phyloP scores from a whole-genome alignment of 495 filamentous ascomycete genomes.

The Daldinia decipiens region DNA sequence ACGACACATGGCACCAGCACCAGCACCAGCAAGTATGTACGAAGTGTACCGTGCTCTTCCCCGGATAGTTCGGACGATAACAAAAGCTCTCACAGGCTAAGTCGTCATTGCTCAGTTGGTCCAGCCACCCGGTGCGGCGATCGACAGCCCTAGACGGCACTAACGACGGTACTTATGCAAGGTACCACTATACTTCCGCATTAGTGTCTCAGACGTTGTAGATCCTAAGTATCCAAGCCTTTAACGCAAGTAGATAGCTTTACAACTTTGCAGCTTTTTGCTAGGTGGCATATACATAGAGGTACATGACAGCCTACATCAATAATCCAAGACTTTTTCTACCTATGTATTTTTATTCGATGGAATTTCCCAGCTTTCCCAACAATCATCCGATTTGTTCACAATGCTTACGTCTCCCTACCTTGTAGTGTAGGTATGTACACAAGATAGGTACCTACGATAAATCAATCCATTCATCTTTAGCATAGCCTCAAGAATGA shows the following conservation, averaged over 20 bases:
- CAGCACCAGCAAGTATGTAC: neutral
- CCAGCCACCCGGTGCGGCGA: conserved; percentile 13
- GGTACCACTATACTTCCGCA: conserved; percentile 33
- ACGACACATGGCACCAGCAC: conserved; percentile 6
- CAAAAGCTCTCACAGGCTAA: neutral
- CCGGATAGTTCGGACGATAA: conserved; percentile 36
- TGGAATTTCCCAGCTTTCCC: neutral
- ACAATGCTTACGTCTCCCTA: neutral
- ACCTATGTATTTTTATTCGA: neutral
- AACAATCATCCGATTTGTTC: conserved; percentile 15
- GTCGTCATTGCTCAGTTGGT: neutral
- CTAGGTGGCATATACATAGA: neutral
- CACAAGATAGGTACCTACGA: too few species aligned
- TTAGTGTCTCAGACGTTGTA: conserved; percentile 8
- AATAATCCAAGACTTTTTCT: neutral
- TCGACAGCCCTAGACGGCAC: conserved; percentile 22
- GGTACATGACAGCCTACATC: too few species aligned
- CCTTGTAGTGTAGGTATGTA: too few species aligned
- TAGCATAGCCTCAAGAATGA: conserved; percentile 16
- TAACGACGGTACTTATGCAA: conserved; percentile 33
- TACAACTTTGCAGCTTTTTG: neutral
- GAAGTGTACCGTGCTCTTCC: neutral
- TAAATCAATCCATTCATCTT: conserved; percentile 1
- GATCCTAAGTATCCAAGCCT: conserved; percentile 22
- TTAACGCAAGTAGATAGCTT: conserved; percentile 18